A percentile compares a stretch with the other conserved stretches of the same genome.
These are phyloP conservation scores for Porphyrellus sp. DNA, from an alignment of 1,284 basidiomycete species.

Conservation along the genomic window DNA sequence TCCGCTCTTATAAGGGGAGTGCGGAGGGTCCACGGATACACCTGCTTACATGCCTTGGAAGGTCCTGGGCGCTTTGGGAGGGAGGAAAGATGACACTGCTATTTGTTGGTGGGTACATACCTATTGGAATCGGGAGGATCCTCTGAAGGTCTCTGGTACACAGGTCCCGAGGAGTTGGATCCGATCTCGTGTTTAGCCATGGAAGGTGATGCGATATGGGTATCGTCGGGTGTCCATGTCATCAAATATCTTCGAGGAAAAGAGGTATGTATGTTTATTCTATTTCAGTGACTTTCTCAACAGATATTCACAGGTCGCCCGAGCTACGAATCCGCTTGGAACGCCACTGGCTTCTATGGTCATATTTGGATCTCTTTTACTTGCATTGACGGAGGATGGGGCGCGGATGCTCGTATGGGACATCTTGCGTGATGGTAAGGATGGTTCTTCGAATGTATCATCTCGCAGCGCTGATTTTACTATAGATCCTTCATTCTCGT, in stretches of 20 bases:
- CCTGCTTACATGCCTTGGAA: conserved; percentile 86
- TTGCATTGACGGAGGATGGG: conserved; percentile 81
- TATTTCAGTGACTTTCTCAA: conserved; percentile 5
- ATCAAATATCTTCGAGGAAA: conserved; percentile 87
- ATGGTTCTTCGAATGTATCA: neutral
- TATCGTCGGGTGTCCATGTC: conserved; percentile 65
- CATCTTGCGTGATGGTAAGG: conserved; percentile 43
- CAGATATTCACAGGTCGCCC: conserved; percentile 38
- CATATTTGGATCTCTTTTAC: conserved; percentile 77
- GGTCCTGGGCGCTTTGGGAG: conserved; percentile 96
- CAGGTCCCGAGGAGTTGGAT: conserved; percentile 76
- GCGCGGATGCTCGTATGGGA: conserved; percentile 82
- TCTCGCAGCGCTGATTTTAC: conserved; percentile 10
- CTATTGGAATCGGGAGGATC: neutral
- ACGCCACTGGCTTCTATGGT: conserved; percentile 59
- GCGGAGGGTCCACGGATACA: conserved; percentile 79
- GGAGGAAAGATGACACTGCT: conserved; percentile 89
- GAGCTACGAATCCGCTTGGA: conserved; percentile 62
- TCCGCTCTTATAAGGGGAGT: conserved; percentile 83
- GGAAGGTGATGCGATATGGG: conserved; percentile 87
- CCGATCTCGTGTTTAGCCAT: conserved; percentile 77
- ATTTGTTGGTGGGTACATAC: conserved; percentile 76
- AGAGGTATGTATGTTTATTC: conserved; percentile 51
- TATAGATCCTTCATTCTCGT: conserved; percentile 30
- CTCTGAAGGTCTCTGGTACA: conserved; percentile 6